Evolutionary conservation across 306 rosid species (phyloP).

Genomic region (Vicia faba): DNA sequence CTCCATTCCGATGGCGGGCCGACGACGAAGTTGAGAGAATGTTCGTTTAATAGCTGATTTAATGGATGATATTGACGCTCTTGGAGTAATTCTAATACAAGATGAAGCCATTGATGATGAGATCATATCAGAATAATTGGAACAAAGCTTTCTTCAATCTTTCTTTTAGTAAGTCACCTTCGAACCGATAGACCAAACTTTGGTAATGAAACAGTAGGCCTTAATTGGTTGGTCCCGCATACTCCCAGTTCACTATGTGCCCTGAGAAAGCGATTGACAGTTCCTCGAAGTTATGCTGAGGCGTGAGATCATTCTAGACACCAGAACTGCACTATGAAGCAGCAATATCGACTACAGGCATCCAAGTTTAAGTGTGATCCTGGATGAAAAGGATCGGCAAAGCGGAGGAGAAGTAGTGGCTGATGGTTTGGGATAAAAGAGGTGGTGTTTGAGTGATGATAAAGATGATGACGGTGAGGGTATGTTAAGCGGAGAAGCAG

Average conservation of each 20-base stretch:
- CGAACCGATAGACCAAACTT: constrained; percentile 83
- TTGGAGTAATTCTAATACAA: too few species aligned
- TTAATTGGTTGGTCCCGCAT: constrained; percentile 59
- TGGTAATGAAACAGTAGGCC: constrained; percentile 65
- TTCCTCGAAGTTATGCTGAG: constrained; percentile 70
- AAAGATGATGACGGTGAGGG: too few species aligned
- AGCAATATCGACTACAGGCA: constrained; percentile 73
- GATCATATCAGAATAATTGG: too few species aligned
- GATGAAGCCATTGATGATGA: too few species aligned
- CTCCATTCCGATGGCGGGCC: too few species aligned
- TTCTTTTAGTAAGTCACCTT: constrained; percentile 62
- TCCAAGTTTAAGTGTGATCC: constrained; percentile 63
- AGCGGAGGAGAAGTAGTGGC: constrained; percentile 43
- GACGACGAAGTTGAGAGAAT: too few species aligned
- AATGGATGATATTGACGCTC: too few species aligned
- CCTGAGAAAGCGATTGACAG: constrained; percentile 87
- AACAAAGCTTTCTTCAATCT: constrained; percentile 41
- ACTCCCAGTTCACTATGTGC: constrained; percentile 76
- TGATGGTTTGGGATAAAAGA: constrained; percentile 46
- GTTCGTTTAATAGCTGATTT: too few species aligned
- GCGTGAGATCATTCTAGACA: constrained; percentile 72
- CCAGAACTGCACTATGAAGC: constrained; percentile 73
- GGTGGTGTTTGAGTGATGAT: too few species aligned
- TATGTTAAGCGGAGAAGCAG: too few species aligned
- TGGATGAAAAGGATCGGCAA: constrained; percentile 55